phyloP scores from a whole-genome alignment of 2,329 filamentous ascomycete species.

The Fusarium sp. region DNA sequence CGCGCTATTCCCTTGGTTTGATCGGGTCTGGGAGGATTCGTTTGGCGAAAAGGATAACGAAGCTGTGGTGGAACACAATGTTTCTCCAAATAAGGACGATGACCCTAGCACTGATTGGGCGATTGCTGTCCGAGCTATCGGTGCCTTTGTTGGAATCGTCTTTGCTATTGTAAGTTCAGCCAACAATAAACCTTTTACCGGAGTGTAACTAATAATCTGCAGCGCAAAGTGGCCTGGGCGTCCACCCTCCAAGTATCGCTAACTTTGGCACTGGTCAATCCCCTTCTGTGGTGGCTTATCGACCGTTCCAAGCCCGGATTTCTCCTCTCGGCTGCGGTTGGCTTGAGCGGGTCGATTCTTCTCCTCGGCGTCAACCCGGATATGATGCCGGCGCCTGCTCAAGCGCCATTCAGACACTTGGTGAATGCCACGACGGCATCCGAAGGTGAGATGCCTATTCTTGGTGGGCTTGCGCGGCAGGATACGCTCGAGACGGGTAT shows the following conservation, averaged over 20 bases:
- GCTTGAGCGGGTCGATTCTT: constrained; percentile 78
- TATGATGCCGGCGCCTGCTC: constrained; percentile 77
- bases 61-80: constrained; percentile 50
- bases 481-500: constrained; percentile 79
- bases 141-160: constrained; percentile 72
- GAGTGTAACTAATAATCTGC: constrained; percentile 30
- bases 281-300: constrained; percentile 95
- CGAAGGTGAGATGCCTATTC: constrained; percentile 32
- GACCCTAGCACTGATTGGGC: constrained; percentile 78
- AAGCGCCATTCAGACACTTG: constrained; percentile 48
- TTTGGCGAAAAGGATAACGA: constrained; percentile 56
- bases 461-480: constrained; percentile 69
- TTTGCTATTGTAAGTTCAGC: constrained; percentile 78
- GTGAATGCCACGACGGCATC: constrained; percentile 24
- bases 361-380: constrained; percentile 82
- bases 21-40: constrained; percentile 76
- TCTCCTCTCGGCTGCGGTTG: constrained; percentile 80
- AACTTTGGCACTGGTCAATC: constrained; percentile 90
- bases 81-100: constrained; percentile 47
- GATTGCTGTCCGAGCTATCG: constrained; percentile 68
- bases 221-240: constrained; percentile 93
- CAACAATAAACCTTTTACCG: background rate
- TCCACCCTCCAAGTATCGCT: constrained; percentile 94
- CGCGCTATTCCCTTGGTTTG: constrained; percentile 85
- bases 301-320: constrained; percentile 91